These are phyloP conservation scores for Takashimella koratensis DNA, from an alignment of 1,284 basidiomycete genomes.

Conservation along the genomic window DNA sequence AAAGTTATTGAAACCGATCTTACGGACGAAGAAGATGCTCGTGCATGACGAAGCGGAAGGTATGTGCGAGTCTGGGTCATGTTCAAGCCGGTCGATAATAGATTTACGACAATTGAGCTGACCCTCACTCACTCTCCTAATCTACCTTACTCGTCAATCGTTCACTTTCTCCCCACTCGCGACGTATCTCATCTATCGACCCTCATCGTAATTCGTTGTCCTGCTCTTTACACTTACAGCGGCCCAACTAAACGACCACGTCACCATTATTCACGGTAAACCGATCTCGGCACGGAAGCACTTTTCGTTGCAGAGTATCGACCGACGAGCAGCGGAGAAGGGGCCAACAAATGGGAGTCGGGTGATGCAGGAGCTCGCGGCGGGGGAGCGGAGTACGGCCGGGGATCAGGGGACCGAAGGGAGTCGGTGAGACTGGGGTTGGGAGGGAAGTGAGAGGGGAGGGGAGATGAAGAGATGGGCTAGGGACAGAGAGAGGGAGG, in stretches of 20 bases:
- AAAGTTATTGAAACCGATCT: slow-evolving; percentile 26
- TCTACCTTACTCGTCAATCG: too few relatives aligned
- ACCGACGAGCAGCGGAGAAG: background rate
- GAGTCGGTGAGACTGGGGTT: background rate
- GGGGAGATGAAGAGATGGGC: background rate
- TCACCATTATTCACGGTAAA: slow-evolving; percentile 37
- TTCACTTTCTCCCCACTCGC: too few relatives aligned
- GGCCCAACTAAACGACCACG: slow-evolving; percentile 33
- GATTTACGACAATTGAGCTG: too few relatives aligned
- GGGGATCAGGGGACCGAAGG: too few relatives aligned
- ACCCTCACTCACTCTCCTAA: too few relatives aligned
- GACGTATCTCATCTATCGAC: too few relatives aligned
- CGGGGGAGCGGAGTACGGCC: too few relatives aligned
- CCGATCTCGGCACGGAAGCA: slow-evolving; percentile 33
- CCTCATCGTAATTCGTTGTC: too few relatives aligned
- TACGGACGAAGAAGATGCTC: slow-evolving; percentile 37
- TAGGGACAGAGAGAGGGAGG: background rate
- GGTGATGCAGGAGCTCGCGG: background rate
- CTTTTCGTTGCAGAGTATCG: slow-evolving; percentile 25
- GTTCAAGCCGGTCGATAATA: too few relatives aligned
- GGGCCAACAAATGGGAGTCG: background rate
- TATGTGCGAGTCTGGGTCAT: too few relatives aligned
- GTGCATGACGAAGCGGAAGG: slow-evolving; percentile 40
- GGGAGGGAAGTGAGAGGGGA: background rate
- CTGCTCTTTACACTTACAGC: slow-evolving; percentile 16